Percentiles rank a stretch among this genome's conserved stretches.
Evolutionary conservation across 2,329 filamentous ascomycete species (phyloP).

Genomic region (Aspergillus tamarii): DNA sequence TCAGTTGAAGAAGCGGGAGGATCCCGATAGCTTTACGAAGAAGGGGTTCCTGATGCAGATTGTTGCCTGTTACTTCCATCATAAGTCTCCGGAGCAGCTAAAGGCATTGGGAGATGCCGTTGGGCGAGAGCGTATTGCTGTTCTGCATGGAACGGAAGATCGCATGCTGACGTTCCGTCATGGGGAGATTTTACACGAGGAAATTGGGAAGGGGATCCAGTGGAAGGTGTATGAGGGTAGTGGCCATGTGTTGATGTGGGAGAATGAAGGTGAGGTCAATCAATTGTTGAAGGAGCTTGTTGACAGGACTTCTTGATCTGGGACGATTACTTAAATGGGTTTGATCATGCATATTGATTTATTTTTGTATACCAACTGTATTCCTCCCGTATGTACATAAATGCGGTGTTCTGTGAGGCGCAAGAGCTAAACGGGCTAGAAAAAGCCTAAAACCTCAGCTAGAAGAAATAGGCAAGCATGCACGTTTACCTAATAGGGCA

Average conservation of each 20-base stretch:
- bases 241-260: conserved; percentile 75
- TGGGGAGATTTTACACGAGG: conserved; percentile 67
- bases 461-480: neutral
- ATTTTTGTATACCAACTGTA: neutral
- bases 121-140: conserved; percentile 72
- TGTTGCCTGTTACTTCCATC: conserved; percentile 77
- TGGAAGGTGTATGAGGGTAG: conserved; percentile 66
- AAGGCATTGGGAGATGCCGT: conserved; percentile 67
- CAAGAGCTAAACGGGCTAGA: too few species aligned
- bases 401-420: too few species aligned
- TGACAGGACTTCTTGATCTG: conserved; percentile 36
- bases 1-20: conserved; percentile 72
- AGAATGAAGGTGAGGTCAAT: conserved; percentile 72
- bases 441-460: neutral
- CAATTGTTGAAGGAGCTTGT: conserved; percentile 62
- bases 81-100: conserved; percentile 71
- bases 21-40: conserved; percentile 63
- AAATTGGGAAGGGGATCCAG: conserved; percentile 62
- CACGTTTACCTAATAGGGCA: neutral
- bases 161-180: conserved; percentile 77
- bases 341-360: neutral
- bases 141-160: conserved; percentile 76
- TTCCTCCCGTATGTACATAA: neutral
- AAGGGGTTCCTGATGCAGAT: conserved; percentile 76
- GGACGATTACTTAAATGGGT: neutral